Evolutionary conservation across 257 asterid genomes (phyloP).

Genomic region (Fraxinus anomala): DNA sequence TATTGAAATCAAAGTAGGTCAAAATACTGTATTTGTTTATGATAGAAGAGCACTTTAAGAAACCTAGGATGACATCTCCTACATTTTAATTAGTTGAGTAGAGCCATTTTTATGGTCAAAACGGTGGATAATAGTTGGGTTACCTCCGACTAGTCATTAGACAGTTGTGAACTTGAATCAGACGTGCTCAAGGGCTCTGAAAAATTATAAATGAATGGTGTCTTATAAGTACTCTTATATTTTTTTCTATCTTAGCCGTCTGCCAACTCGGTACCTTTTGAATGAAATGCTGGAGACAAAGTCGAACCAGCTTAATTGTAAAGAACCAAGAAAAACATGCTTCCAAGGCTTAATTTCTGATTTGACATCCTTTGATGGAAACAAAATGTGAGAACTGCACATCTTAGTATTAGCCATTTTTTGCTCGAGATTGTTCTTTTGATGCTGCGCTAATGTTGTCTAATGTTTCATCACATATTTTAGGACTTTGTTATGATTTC

Average conservation of each 20-base stretch:
- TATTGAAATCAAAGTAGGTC: not conserved
- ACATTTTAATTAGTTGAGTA: not conserved
- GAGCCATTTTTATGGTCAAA: not conserved
- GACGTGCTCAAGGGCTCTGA: not conserved
- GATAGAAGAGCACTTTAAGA: not conserved
- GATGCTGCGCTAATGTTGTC: not conserved
- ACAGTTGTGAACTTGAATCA: not conserved
- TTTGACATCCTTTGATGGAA: not conserved
- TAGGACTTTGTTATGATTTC: not conserved
- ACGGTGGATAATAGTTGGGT: not conserved
- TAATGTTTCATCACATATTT: not conserved
- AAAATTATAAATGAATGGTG: not conserved
- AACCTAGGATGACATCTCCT: constrained; percentile 3
- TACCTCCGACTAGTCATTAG: not conserved
- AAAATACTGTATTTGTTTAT: not conserved
- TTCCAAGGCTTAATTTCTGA: not conserved
- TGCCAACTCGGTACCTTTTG: not conserved
- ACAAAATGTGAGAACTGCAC: not conserved
- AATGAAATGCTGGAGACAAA: not conserved
- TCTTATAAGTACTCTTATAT: not conserved
- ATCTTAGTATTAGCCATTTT: not conserved
- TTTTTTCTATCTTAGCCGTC: not conserved
- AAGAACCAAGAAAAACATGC: not conserved
- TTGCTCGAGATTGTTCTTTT: not conserved
- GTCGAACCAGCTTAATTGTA: not conserved